phyloP scores from a whole-genome alignment of 331 rosid genomes.

The Stylosanthes scabra region DNA sequence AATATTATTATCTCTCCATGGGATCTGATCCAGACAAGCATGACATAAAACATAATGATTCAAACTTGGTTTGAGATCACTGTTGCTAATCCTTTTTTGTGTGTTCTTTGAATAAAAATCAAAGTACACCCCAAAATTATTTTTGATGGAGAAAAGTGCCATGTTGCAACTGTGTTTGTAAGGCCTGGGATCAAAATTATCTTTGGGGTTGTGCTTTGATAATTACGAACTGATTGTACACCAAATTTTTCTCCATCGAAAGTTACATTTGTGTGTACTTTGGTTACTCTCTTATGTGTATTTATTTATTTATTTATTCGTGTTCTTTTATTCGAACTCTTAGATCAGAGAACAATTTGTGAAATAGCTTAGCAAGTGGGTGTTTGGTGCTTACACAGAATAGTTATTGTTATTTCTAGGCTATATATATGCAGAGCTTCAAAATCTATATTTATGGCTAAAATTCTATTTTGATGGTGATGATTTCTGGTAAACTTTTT shows the following conservation, averaged over 20 bases:
- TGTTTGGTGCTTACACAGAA: background rate
- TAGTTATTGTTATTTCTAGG: background rate
- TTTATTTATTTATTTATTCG: too few species aligned
- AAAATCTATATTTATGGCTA: background rate
- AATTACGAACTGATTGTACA: too few species aligned
- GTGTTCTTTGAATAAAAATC: background rate
- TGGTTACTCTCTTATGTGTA: too few species aligned
- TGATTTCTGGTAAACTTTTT: background rate
- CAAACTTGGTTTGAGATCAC: background rate
- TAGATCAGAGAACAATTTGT: constrained; percentile 12
- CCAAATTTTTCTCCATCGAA: too few species aligned
- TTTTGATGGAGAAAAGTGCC: too few species aligned
- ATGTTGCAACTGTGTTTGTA: too few species aligned
- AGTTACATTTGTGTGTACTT: too few species aligned
- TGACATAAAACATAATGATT: background rate
- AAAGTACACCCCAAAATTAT: too few species aligned
- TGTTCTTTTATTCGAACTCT: background rate
- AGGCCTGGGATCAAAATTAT: too few species aligned
- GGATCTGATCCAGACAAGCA: constrained; percentile 17
- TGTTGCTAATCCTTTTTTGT: background rate
- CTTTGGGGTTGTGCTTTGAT: too few species aligned
- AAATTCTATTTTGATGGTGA: background rate
- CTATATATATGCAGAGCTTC: background rate
- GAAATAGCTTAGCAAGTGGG: background rate
- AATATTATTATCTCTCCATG: background rate